Conservation (phyloP, 116 monocot genomes). For the Trichopus zeylanicus region DNA sequence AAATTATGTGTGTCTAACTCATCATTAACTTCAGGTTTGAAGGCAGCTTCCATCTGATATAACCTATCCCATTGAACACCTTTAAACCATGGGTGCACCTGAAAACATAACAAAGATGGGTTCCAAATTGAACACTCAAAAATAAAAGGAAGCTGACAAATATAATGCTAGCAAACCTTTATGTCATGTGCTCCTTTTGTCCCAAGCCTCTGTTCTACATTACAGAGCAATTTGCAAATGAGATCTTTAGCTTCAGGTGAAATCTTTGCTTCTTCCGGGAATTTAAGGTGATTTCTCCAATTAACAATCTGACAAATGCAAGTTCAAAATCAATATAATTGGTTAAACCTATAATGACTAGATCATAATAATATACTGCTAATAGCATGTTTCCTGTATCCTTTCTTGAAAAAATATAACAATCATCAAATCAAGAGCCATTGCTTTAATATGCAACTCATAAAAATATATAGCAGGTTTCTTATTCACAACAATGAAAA, state of each 20-base stretch:
- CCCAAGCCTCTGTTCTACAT: slow-evolving; percentile 72
- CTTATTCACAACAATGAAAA: no score
- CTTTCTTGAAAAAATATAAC: no score
- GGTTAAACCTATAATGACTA: background rate
- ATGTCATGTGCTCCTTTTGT: slow-evolving; percentile 72
- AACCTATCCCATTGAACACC: slow-evolving; percentile 52
- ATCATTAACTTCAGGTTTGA: slow-evolving; percentile 65
- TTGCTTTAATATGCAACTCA: no score
- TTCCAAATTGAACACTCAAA: background rate
- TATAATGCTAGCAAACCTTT: slow-evolving; percentile 26
- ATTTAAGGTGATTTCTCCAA: slow-evolving; percentile 76
- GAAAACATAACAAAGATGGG: slow-evolving; percentile 3
- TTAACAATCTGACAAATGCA: slow-evolving; percentile 53
- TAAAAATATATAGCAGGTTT: no score
- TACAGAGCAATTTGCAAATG: slow-evolving; percentile 65
- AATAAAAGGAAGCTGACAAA: background rate
- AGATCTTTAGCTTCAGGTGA: slow-evolving; percentile 78
- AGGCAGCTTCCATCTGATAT: slow-evolving; percentile 79
- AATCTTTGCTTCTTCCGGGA: slow-evolving; percentile 78
- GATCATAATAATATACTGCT: no score
- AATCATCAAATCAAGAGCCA: no score
- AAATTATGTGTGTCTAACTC: slow-evolving; percentile 76
- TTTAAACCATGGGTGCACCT: slow-evolving; percentile 74
- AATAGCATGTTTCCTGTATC: no score
- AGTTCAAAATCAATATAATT: slow-evolving; percentile 1